A percentile compares a stretch with the other conserved stretches of the same genome.
phyloP scores from a whole-genome alignment of 345 rosid species.

The Citrus trifoliata region DNA sequence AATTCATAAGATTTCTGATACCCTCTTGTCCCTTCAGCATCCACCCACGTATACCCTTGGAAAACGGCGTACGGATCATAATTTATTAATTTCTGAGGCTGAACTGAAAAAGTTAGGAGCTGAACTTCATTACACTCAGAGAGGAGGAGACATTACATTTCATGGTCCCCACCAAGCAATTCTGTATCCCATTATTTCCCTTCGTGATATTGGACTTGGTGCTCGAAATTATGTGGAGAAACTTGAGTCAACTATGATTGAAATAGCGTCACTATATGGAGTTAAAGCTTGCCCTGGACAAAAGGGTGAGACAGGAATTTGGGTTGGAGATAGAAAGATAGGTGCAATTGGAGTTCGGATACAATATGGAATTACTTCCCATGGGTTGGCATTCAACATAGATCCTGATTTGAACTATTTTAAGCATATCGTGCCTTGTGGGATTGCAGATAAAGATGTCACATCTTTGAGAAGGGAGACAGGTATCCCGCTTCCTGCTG shows the following conservation, averaged over 20 bases:
- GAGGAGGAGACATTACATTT: conserved; percentile 92
- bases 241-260: conserved; percentile 73
- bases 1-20: conserved; percentile 50
- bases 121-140: conserved; percentile 80
- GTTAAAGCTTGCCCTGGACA: conserved; percentile 65
- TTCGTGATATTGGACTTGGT: conserved; percentile 66
- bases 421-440: conserved; percentile 89
- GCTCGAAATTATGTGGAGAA: conserved; percentile 79
- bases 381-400: conserved; percentile 81
- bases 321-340: conserved; percentile 88
- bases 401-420: conserved; percentile 83
- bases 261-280: conserved; percentile 62
- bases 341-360: conserved; percentile 90
- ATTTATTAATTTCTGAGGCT: conserved; percentile 57
- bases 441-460: conserved; percentile 82
- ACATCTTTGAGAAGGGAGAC: conserved; percentile 79
- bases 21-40: conserved; percentile 74
- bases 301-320: conserved; percentile 80
- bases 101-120: conserved; percentile 74
- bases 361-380: conserved; percentile 74
- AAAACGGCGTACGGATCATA: conserved; percentile 71
- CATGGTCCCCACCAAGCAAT: conserved; percentile 89
- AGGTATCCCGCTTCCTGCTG: conserved; percentile 51
- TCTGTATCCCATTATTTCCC: conserved; percentile 73
- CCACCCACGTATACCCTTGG: conserved; percentile 87